Evolutionary conservation across 305 asterid species (phyloP).

Genomic region (Fraxinus dipetala): DNA sequence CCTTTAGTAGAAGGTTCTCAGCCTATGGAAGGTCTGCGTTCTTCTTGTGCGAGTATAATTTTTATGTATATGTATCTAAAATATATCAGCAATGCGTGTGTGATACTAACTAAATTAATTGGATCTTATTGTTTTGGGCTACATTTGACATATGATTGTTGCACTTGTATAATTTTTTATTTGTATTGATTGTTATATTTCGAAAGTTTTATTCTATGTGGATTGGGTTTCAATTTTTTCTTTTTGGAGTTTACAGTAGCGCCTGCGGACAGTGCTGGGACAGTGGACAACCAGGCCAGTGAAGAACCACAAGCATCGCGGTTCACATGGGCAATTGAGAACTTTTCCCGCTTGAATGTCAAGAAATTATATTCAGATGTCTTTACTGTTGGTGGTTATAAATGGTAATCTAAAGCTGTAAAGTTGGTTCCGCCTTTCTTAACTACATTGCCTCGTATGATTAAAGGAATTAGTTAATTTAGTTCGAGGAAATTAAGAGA

Average conservation of each 20-base stretch:
- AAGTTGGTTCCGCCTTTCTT: constrained; percentile 9
- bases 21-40: constrained; percentile 28
- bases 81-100: constrained; percentile 13
- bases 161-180: not conserved
- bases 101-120: constrained; percentile 8
- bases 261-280: constrained; percentile 45
- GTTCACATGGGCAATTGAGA: constrained; percentile 72
- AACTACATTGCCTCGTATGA: not conserved
- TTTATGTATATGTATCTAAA: constrained; percentile 5
- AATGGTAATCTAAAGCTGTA: constrained; percentile 53
- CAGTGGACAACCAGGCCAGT: constrained; percentile 63
- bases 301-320: constrained; percentile 85
- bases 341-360: constrained; percentile 61
- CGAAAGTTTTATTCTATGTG: constrained; percentile 18
- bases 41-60: constrained; percentile 21
- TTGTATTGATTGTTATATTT: not conserved
- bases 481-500: constrained; percentile 9
- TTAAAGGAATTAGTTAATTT: constrained; percentile 15
- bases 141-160: not conserved
- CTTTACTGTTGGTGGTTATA: constrained; percentile 70
- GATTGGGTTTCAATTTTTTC: constrained; percentile 22
- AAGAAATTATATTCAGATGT: constrained; percentile 81
- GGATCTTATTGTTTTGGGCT: constrained; percentile 15
- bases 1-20: constrained; percentile 63
- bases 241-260: constrained; percentile 30